Evolutionary conservation across 2,329 filamentous ascomycete genomes (phyloP).

Genomic region (Pseudocercospora fijiensis): DNA sequence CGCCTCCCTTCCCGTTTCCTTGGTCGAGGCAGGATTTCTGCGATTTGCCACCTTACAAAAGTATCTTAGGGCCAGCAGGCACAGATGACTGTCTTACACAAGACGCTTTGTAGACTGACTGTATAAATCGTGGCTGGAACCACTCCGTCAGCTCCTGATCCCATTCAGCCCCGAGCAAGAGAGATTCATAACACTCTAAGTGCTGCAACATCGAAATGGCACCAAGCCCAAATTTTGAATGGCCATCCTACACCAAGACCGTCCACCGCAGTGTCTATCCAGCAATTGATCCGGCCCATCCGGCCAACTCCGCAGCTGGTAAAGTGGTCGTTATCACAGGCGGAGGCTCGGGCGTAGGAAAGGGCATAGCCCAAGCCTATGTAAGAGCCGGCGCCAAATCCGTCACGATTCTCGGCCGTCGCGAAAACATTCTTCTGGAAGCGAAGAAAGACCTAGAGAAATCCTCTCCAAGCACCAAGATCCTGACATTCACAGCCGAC

Average conservation of each 20-base stretch:
- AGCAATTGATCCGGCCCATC: slow-evolving; percentile 6
- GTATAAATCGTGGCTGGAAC: background rate
- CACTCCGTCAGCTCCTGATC: background rate
- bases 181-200: background rate
- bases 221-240: slow-evolving; percentile 6
- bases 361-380: slow-evolving; percentile 19
- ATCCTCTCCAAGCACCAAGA: slow-evolving; percentile 2
- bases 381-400: slow-evolving; percentile 19
- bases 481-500: slow-evolving; percentile 22
- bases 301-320: slow-evolving; percentile 5
- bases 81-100: no score
- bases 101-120: no score
- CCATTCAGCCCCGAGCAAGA: background rate
- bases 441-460: slow-evolving; percentile 14
- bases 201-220: background rate
- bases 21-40: background rate
- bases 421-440: slow-evolving; percentile 10
- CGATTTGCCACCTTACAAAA: no score
- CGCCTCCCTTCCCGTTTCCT: background rate
- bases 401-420: slow-evolving; percentile 20
- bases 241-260: slow-evolving; percentile 8
- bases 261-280: slow-evolving; percentile 6
- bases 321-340: slow-evolving; percentile 14
- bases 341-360: slow-evolving; percentile 18
- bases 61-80: no score